Evolutionary conservation across 768 basidiomycete species (phyloP).

Genomic region (Coprinellus micaceus): DNA sequence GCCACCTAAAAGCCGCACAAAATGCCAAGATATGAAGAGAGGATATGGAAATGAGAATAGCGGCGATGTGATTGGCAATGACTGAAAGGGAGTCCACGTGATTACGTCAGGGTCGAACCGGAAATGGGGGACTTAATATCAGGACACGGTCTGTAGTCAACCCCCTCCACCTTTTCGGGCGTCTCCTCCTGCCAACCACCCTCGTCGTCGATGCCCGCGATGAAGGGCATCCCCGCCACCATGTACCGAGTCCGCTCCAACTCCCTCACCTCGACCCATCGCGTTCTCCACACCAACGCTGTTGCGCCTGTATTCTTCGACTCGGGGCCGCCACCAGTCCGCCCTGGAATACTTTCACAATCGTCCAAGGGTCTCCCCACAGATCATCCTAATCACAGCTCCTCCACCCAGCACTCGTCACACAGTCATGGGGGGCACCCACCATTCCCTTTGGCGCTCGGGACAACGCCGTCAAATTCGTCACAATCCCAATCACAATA

Average conservation of each 20-base stretch:
- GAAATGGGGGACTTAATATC: constrained; percentile 1
- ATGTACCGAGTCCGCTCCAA: constrained; percentile 8
- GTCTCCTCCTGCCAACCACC: background rate
- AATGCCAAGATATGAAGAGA: background rate
- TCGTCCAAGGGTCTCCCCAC: constrained; percentile 2
- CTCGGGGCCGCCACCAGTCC: constrained; percentile 9
- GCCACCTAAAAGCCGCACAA: background rate
- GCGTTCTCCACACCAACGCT: constrained; percentile 8
- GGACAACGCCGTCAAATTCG: constrained; percentile 11
- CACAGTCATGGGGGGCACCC: constrained; percentile 11
- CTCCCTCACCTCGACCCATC: constrained; percentile 7
- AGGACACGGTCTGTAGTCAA: background rate
- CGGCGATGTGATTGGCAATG: background rate
- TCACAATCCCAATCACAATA: constrained; percentile 12
- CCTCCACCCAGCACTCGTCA: constrained; percentile 11
- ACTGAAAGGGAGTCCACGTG: constrained; percentile 2
- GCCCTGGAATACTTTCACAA: constrained; percentile 3
- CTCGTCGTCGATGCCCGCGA: constrained; percentile 8
- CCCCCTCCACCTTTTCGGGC: background rate
- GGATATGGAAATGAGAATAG: background rate
- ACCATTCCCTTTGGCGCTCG: constrained; percentile 8
- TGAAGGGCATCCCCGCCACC: constrained; percentile 11
- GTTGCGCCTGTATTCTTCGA: constrained; percentile 6
- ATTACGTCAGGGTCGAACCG: constrained; percentile 10
- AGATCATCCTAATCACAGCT: constrained; percentile 6